Percentiles rank a stretch among this genome's conserved stretches.
Conservation (phyloP, 345 rosid species). For the Excoecaria agallocha region DNA sequence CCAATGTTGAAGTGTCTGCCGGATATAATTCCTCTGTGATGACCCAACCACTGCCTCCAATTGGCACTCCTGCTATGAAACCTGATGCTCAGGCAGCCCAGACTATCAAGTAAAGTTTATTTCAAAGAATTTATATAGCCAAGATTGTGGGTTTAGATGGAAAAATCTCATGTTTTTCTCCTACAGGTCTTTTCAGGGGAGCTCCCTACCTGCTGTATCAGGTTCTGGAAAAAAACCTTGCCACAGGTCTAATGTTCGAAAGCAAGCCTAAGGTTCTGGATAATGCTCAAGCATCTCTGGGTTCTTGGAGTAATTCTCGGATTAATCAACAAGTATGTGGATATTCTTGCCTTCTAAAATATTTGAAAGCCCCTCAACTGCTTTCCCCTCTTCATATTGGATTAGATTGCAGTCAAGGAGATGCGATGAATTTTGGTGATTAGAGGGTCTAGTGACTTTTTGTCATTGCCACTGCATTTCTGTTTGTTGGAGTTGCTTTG, state of each 20-base stretch:
- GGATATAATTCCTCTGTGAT: conserved; percentile 35
- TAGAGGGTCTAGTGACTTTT: background rate
- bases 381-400: background rate
- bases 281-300: conserved; percentile 58
- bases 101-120: conserved; percentile 47
- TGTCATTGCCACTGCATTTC: background rate
- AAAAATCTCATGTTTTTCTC: conserved; percentile 22
- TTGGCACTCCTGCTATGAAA: conserved; percentile 70
- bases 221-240: conserved; percentile 47
- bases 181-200: conserved; percentile 51
- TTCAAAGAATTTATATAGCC: conserved; percentile 12
- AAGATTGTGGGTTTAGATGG: conserved; percentile 6
- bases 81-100: conserved; percentile 54
- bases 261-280: conserved; percentile 57
- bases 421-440: background rate
- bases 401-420: background rate
- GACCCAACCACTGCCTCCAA: conserved; percentile 68
- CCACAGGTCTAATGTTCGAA: conserved; percentile 49
- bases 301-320: conserved; percentile 67
- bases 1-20: conserved; percentile 39
- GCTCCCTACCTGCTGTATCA: conserved; percentile 35
- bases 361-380: background rate
- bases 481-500: background rate
- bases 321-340: conserved; percentile 67
- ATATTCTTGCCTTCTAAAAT: background rate